Conservation (phyloP, 2,329 filamentous ascomycete species). For the Cladosporium phlei region DNA sequence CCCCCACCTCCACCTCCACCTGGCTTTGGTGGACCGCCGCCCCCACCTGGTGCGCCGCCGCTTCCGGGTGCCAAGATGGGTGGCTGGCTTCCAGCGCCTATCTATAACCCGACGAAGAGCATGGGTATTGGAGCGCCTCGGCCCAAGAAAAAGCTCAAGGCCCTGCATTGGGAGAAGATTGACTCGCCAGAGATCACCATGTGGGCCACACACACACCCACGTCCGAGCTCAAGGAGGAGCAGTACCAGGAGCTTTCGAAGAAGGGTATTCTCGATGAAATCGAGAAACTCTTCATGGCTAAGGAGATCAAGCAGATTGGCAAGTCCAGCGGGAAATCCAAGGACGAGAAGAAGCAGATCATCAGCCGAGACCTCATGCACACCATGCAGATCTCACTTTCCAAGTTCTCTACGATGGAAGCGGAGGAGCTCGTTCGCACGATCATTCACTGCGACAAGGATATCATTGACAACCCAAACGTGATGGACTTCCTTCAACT, state of each 20-base stretch:
- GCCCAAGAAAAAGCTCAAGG: slow-evolving; percentile 99
- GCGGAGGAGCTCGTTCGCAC: slow-evolving; percentile 83
- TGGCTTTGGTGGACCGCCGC: slow-evolving; percentile 50
- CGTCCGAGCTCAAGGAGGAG: slow-evolving; percentile 84
- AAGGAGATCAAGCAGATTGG: slow-evolving; percentile 92
- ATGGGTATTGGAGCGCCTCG: slow-evolving; percentile 73
- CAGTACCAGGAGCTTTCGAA: slow-evolving; percentile 90
- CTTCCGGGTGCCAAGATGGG: slow-evolving; percentile 55
- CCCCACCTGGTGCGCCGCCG: slow-evolving; percentile 64
- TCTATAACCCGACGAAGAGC: slow-evolving; percentile 51
- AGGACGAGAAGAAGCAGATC: slow-evolving; percentile 95
- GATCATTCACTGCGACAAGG: slow-evolving; percentile 91
- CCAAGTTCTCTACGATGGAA: slow-evolving; percentile 82
- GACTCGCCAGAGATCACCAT: slow-evolving; percentile 87
- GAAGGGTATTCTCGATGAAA: slow-evolving; percentile 94
- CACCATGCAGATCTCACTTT: slow-evolving; percentile 85
- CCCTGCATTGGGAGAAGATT: slow-evolving; percentile 98
- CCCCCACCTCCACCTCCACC: slow-evolving; percentile 45
- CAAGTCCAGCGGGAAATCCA: slow-evolving; percentile 57
- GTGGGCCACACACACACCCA: slow-evolving; percentile 82
- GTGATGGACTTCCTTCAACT: slow-evolving; percentile 96
- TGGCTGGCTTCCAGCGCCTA: slow-evolving; percentile 67
- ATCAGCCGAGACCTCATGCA: slow-evolving; percentile 87
- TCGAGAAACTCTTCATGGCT: slow-evolving; percentile 94
- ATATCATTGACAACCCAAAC: slow-evolving; percentile 80